phyloP scores from a whole-genome alignment of 371 early-diverging fungal species.

The Saksenaea oblongispora region DNA sequence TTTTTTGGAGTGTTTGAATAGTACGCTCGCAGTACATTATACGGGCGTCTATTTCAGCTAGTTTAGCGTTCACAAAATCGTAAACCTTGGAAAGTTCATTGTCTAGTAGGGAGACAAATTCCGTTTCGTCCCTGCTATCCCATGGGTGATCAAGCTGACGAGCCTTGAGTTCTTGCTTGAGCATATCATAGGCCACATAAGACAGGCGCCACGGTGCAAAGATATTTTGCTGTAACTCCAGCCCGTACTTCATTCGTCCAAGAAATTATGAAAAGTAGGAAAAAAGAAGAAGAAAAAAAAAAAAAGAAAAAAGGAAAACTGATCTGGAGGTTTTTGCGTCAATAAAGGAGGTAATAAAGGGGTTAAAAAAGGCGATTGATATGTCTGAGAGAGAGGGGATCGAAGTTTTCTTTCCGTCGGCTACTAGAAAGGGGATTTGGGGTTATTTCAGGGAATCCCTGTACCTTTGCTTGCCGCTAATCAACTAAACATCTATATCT shows the following conservation, averaged over 20 bases:
- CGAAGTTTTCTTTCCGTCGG: neutral
- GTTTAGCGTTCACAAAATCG: constrained; percentile 76
- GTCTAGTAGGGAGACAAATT: constrained; percentile 71
- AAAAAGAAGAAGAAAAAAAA: neutral
- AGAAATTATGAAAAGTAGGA: neutral
- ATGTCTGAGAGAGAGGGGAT: too few species aligned
- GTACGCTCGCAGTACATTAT: constrained; percentile 83
- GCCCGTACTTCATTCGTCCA: constrained; percentile 28
- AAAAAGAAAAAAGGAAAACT: neutral
- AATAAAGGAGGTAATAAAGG: constrained; percentile 5
- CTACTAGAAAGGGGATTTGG: neutral
- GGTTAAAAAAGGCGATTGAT: too few species aligned
- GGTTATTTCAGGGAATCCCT: neutral
- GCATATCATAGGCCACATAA: constrained; percentile 30
- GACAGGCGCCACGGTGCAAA: constrained; percentile 32
- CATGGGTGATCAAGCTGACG: constrained; percentile 40
- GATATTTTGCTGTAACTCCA: constrained; percentile 20
- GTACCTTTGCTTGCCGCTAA: neutral
- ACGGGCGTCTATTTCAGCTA: constrained; percentile 79
- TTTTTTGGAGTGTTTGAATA: constrained; percentile 53
- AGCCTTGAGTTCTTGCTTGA: constrained; percentile 28
- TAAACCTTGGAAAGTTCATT: constrained; percentile 83
- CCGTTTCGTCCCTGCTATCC: constrained; percentile 65
- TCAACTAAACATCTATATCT: neutral
- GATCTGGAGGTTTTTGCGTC: neutral